phyloP scores from a whole-genome alignment of 2,329 filamentous ascomycete species.

The Ophiostoma quercus region DNA sequence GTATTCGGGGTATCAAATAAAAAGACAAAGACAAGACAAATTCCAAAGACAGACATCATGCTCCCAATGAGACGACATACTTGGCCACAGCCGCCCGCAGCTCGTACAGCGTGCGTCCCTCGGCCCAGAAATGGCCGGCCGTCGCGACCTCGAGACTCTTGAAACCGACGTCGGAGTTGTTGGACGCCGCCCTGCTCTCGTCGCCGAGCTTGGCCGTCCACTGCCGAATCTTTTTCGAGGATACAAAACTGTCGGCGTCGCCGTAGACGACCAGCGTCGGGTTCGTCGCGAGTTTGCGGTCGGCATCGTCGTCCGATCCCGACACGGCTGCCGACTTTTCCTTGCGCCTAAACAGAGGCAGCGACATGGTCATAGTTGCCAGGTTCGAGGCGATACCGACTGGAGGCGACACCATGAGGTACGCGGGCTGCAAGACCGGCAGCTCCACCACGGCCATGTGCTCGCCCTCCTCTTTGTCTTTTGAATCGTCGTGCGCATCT shows the following conservation, averaged over 20 bases:
- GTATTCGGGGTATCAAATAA: conserved; percentile 20
- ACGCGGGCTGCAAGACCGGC: conserved; percentile 42
- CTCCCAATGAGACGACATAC: conserved; percentile 30
- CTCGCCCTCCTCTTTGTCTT: neutral
- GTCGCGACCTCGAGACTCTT: conserved; percentile 40
- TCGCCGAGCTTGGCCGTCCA: conserved; percentile 55
- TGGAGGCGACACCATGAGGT: conserved; percentile 64
- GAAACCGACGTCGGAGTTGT: conserved; percentile 32
- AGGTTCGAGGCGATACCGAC: conserved; percentile 56
- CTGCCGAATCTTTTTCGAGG: conserved; percentile 55
- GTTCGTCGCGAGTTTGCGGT: conserved; percentile 53
- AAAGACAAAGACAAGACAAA: neutral
- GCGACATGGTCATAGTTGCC: conserved; percentile 56
- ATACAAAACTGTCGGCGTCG: conserved; percentile 67
- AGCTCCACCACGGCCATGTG: conserved; percentile 34
- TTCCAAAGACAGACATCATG: neutral
- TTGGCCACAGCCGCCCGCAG: conserved; percentile 33
- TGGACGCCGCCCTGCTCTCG: conserved; percentile 18
- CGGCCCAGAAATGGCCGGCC: conserved; percentile 52
- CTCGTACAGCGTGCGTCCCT: conserved; percentile 38
- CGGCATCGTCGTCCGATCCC: conserved; percentile 32
- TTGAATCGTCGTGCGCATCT: conserved; percentile 25
- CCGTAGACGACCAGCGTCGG: conserved; percentile 69
- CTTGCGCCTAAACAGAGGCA: conserved; percentile 17
- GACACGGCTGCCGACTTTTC: neutral